Evolutionary conservation across 371 early-diverging fungal species (phyloP), one percentile per base, ranked within the genome.

Genomic region (Lichtheimia hyalospora): DNA sequence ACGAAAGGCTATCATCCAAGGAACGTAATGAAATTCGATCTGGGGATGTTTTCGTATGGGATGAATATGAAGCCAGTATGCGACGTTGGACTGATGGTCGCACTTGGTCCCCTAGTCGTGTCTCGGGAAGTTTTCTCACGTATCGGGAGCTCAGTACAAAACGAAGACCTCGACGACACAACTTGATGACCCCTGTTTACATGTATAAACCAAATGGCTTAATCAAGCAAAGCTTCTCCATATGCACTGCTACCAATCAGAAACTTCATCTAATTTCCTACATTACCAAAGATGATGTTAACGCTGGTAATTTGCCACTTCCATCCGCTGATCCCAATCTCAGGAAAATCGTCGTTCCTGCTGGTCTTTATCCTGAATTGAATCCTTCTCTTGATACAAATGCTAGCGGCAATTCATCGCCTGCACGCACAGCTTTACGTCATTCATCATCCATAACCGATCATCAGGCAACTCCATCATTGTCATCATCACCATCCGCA

Each of bases 81-180:
- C 79, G 88, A 50, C 81, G 94, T 16, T 94, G 95, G 95, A 94
- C 95, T 0, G 94, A 93, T 64, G 92, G 93, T 7, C 76, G 84
- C 21, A 85, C 87, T 10, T 92, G 93, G 94, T 89, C 92, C 7
- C 91, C 93, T 5, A 88, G 88, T 15, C 83, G 93, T 20, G 88
- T 90, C 5, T 71, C 81, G 14, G 90, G 90, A 20, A 86, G 87
- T 56, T 92, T 90, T 52, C 66, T 92, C 34, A 86, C 87, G 34
- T 92, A 92, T 69, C 84, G 86, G 53, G 91, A 92, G 67, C 74
- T 90, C 15, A 89, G 86, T 39, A 79, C 78, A 15, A 83, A 82
- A 48, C 57, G 77, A n/a, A 65, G 77, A 53, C 71, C 75, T 10
- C 72, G 80, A 23, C 71, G 74, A 15, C 46, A 53, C 5, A 65